Base-by-base conservation (phyloP, 2,329 filamentous ascomycete genomes). In the Aspergillus sojae region DNA sequence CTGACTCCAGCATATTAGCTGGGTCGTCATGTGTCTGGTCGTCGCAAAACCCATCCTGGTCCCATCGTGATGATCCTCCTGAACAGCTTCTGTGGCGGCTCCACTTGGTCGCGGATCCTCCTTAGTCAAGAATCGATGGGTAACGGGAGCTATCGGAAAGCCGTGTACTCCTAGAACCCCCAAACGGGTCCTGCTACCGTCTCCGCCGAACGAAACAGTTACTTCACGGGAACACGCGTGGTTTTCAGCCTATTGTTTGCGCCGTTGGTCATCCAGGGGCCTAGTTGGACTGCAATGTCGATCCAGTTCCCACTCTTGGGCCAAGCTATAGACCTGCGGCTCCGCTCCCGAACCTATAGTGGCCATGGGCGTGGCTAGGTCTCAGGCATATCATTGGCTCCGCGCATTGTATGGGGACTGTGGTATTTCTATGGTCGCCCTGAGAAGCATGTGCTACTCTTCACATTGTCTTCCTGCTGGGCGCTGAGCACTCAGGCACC, bases 241-340 rank as follows among this genome's bases (percentile, higher is more conserved):
- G 52, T 36, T 54, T 54, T 57, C 59, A 10, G 5, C 50, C 56
- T 62, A 45, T 48, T 43, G 52, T 50, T 19, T 23, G 39, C 45
- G 41, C 54, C 53, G 66, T 65, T 66, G 62, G 60, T 41, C 48
- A 53, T 57, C n/a, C 50, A 61, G 54, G 43, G 56, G 41, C 48
- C 60, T 41, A 53, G 43, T 48, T 57, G 57, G 36, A 36, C 56
- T 45, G 61, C 59, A 28, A 54, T 62, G 65, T 63, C 60, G 67
- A 68, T 68, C 67, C 56, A 28, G 62, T 62, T 61, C 56, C 65
- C 63, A 62, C 62, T 57, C 39, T 52, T 43, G 48, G 50, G 46
- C 57, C 65, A 62, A 64, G 65, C 65, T 68, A 67, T 65, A 58
- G 58, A 50, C 43, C 58, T 55, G 28, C 63, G 65, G 65, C 58